Conservation (phyloP, 208 protist species). For the Trypanosoma theileri region DNA sequence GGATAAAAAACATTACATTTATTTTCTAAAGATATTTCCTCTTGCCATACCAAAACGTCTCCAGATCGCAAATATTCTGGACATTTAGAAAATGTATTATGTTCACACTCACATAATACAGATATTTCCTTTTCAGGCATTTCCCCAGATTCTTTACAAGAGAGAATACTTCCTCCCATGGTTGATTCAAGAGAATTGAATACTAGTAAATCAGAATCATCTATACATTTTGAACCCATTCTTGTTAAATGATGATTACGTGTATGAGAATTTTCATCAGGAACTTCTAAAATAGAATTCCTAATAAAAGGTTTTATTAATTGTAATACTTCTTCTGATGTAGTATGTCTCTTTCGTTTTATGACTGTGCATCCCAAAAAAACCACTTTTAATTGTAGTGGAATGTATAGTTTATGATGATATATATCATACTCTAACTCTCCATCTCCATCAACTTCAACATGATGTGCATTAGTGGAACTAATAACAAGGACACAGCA, state of each 20-base stretch:
- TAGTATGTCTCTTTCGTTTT: conserved; percentile 32
- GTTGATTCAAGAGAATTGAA: neutral
- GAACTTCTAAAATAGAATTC: conserved; percentile 48
- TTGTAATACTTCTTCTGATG: conserved; percentile 36
- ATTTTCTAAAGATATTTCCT: conserved; percentile 43
- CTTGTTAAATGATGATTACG: conserved; percentile 45
- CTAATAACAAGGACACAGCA: conserved; percentile 76
- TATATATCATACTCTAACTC: conserved; percentile 62
- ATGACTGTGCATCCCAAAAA: conserved; percentile 76
- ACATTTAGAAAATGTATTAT: conserved; percentile 42
- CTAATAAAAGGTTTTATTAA: conserved; percentile 56
- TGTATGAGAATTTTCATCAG: conserved; percentile 39
- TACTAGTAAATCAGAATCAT: neutral
- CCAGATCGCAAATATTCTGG: conserved; percentile 45
- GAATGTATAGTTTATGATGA: conserved; percentile 88
- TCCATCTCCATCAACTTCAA: conserved; percentile 32
- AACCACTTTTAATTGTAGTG: conserved; percentile 67
- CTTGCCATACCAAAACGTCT: conserved; percentile 75
- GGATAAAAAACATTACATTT: conserved; percentile 74
- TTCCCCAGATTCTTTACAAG: conserved; percentile 1
- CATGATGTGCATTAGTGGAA: conserved; percentile 33
- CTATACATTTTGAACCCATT: conserved; percentile 10
- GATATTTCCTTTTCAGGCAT: conserved; percentile 22
- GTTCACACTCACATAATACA: conserved; percentile 55
- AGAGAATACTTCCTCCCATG: neutral